A percentile compares a stretch with the other conserved stretches of the same genome.
Evolutionary conservation across 75 land plant species (phyloP).

Genomic region (Pinus taeda): DNA sequence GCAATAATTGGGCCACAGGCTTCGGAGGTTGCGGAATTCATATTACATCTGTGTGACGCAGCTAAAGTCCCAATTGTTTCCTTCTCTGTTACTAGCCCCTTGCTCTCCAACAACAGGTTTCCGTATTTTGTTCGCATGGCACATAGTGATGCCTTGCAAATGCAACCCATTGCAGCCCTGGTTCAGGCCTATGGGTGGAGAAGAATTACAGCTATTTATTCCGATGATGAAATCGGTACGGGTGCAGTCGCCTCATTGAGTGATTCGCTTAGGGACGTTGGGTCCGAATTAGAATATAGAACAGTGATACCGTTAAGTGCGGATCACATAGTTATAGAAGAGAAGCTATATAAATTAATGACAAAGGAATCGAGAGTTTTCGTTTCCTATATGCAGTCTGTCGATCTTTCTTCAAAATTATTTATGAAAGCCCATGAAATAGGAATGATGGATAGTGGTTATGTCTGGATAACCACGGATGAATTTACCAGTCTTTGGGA

Average conservation of each 20-base stretch:
- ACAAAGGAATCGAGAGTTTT: constrained; percentile 46
- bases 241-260: constrained; percentile 28
- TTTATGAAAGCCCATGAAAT: constrained; percentile 30
- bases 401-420: constrained; percentile 9
- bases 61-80: constrained; percentile 49
- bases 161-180: constrained; percentile 4
- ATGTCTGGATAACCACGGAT: constrained; percentile 54
- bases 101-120: constrained; percentile 14
- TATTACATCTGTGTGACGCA: constrained; percentile 29
- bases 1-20: constrained; percentile 52
- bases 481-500: constrained; percentile 11
- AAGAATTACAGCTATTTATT: constrained; percentile 31
- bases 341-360: constrained; percentile 31
- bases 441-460: constrained; percentile 44
- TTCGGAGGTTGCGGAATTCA: constrained; percentile 24
- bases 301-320: constrained; percentile 27
- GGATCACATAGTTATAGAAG: constrained; percentile 14
- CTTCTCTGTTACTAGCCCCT: constrained; percentile 36
- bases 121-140: constrained; percentile 20
- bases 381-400: constrained; percentile 33
- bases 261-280: constrained; percentile 25
- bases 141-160: no score
- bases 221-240: constrained; percentile 34
- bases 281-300: constrained; percentile 22
- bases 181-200: constrained; percentile 40